Evolutionary conservation across 192 early-diverging fungal genomes (phyloP).

Genomic region (Linnemannia elongata): DNA sequence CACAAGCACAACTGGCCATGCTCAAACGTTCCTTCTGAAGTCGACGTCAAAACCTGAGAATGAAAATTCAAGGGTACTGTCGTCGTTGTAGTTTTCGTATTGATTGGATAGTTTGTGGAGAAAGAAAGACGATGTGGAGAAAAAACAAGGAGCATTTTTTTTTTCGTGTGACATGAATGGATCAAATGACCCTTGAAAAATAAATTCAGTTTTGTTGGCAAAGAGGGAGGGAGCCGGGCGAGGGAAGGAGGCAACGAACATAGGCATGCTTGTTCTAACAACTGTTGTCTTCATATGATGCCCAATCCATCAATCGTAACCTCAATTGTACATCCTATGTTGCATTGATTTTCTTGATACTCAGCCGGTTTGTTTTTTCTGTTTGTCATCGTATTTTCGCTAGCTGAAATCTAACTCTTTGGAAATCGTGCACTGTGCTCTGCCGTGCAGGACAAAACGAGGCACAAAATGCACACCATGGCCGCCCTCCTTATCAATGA

Average conservation of each 20-base stretch:
- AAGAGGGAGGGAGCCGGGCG: too few relatives aligned
- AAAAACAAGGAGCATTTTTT: neutral
- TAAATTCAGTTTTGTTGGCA: neutral
- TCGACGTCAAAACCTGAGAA: too few relatives aligned
- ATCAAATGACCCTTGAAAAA: neutral
- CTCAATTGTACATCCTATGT: neutral
- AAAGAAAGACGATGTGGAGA: neutral
- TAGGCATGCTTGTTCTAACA: too few relatives aligned
- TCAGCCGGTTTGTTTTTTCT: neutral
- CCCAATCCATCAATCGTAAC: neutral
- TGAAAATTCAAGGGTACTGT: too few relatives aligned
- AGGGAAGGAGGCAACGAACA: too few relatives aligned
- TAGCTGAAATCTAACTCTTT: neutral
- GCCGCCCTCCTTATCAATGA: too few relatives aligned
- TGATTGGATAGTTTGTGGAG: neutral
- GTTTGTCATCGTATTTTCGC: neutral
- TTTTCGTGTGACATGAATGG: neutral
- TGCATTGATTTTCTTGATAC: neutral
- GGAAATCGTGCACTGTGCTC: neutral
- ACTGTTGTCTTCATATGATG: too few relatives aligned
- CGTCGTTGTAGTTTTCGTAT: neutral
- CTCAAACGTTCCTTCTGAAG: too few relatives aligned
- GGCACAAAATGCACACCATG: neutral
- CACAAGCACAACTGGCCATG: too few relatives aligned
- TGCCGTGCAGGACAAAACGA: neutral